A percentile compares a stretch with the other conserved stretches of the same genome.
Evolutionary conservation across 2,329 filamentous ascomycete genomes (phyloP).

Genomic region (Paecilomyces sp.): DNA sequence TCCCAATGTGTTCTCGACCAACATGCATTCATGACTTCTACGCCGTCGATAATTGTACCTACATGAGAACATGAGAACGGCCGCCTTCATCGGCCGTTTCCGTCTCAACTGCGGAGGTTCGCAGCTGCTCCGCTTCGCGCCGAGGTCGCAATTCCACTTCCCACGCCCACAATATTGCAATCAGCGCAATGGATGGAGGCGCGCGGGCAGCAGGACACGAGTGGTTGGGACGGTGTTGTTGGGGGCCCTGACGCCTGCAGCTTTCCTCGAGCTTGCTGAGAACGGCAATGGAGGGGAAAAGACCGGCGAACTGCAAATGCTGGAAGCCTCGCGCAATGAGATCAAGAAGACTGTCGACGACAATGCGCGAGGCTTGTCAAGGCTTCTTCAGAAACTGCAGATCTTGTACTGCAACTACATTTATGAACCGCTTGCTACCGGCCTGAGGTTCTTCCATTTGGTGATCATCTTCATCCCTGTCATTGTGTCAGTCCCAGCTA

Average conservation of each 20-base stretch:
- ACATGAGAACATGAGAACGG: conserved; percentile 43
- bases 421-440: conserved; percentile 76
- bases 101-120: conserved; percentile 37
- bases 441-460: conserved; percentile 79
- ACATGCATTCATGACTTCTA: conserved; percentile 4
- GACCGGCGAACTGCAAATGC: conserved; percentile 80
- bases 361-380: conserved; percentile 53
- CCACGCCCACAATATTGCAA: conserved; percentile 16
- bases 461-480: conserved; percentile 87
- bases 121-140: conserved; percentile 21
- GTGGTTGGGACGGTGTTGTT: conserved; percentile 24
- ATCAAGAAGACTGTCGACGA: conserved; percentile 62
- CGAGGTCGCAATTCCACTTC: conserved; percentile 23
- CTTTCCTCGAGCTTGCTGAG: conserved; percentile 53
- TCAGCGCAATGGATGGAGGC: conserved; percentile 10
- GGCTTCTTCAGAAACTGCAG: conserved; percentile 52
- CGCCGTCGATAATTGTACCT: conserved; percentile 4
- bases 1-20: not conserved
- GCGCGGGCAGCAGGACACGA: conserved; percentile 14
- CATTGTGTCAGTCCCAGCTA: conserved; percentile 66
- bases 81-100: conserved; percentile 43
- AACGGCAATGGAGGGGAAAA: conserved; percentile 44
- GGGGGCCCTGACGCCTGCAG: conserved; percentile 49
- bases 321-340: conserved; percentile 72
- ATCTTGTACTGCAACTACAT: conserved; percentile 57